Conservation (phyloP, 2,329 filamentous ascomycete species). For the Ramularia collo-cygni region DNA sequence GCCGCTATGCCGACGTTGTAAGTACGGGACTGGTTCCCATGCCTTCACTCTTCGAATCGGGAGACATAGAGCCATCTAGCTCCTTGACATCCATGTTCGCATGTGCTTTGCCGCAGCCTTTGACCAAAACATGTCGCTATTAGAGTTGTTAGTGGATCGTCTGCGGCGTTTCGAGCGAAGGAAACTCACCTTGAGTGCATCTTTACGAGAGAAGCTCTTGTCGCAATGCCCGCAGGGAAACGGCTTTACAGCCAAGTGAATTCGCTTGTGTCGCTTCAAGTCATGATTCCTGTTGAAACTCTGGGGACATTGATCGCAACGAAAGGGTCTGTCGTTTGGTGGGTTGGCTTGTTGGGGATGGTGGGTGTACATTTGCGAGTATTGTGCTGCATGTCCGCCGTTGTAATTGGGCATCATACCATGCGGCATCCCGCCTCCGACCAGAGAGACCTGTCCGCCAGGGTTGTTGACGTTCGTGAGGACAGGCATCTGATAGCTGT, state of each 20-base stretch:
- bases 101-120: slow-evolving; percentile 55
- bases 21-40: slow-evolving; percentile 26
- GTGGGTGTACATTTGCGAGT: slow-evolving; percentile 59
- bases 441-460: slow-evolving; percentile 62
- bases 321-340: slow-evolving; percentile 79
- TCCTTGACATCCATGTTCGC: slow-evolving; percentile 30
- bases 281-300: slow-evolving; percentile 97
- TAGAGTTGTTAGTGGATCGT: slow-evolving; percentile 36
- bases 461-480: slow-evolving; percentile 75
- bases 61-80: slow-evolving; percentile 31
- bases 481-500: slow-evolving; percentile 57
- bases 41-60: slow-evolving; percentile 28
- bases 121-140: slow-evolving; percentile 61
- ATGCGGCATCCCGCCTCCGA: slow-evolving; percentile 50
- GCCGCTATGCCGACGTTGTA: slow-evolving; percentile 19
- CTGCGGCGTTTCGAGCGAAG: background rate
- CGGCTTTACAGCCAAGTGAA: slow-evolving; percentile 91
- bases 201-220: slow-evolving; percentile 94
- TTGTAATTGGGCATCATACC: slow-evolving; percentile 53
- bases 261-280: slow-evolving; percentile 89
- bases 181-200: slow-evolving; percentile 80
- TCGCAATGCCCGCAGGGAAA: slow-evolving; percentile 88
- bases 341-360: slow-evolving; percentile 45
- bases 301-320: slow-evolving; percentile 85
- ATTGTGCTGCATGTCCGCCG: slow-evolving; percentile 55